phyloP scores from a whole-genome alignment of 257 asterid genomes.

The Scutellaria barbata region DNA sequence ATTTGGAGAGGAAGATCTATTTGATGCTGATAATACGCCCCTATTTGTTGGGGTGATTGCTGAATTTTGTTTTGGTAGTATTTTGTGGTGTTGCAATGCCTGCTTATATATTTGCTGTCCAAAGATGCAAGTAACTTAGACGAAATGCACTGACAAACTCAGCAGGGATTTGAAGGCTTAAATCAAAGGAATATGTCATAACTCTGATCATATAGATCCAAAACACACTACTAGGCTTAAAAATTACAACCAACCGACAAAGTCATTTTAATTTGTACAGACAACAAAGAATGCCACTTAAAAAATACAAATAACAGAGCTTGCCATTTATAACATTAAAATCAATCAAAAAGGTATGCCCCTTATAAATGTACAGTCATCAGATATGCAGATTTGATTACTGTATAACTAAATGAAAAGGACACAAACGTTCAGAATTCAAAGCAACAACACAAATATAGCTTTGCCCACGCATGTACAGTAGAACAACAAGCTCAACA shows the following conservation, averaged over 20 bases:
- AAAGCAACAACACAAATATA: slow-evolving; percentile 11
- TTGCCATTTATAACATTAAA: not conserved
- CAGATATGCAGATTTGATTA: not conserved
- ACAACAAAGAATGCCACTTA: not conserved
- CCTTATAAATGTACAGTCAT: slow-evolving; percentile 1
- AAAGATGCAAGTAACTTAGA: slow-evolving; percentile 21
- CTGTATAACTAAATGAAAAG: not conserved
- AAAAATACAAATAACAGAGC: not conserved
- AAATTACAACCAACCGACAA: not conserved
- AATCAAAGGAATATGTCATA: not conserved
- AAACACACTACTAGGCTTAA: not conserved
- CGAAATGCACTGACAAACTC: slow-evolving; percentile 16
- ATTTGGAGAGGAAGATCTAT: slow-evolving; percentile 81
- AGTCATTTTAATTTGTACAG: not conserved
- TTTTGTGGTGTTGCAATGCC: slow-evolving; percentile 79
- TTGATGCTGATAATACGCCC: slow-evolving; percentile 62
- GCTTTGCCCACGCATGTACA: slow-evolving; percentile 10
- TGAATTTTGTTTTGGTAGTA: slow-evolving; percentile 66
- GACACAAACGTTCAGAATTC: not conserved
- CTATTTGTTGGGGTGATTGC: slow-evolving; percentile 57
- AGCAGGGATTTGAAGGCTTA: slow-evolving; percentile 12
- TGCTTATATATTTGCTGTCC: slow-evolving; percentile 79
- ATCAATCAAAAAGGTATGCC: not conserved
- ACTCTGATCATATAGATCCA: not conserved
- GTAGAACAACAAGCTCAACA: slow-evolving; percentile 15